Evolutionary conservation across 1,139 yeast genomes (phyloP).

Genomic region (Protomyces inouyei): DNA sequence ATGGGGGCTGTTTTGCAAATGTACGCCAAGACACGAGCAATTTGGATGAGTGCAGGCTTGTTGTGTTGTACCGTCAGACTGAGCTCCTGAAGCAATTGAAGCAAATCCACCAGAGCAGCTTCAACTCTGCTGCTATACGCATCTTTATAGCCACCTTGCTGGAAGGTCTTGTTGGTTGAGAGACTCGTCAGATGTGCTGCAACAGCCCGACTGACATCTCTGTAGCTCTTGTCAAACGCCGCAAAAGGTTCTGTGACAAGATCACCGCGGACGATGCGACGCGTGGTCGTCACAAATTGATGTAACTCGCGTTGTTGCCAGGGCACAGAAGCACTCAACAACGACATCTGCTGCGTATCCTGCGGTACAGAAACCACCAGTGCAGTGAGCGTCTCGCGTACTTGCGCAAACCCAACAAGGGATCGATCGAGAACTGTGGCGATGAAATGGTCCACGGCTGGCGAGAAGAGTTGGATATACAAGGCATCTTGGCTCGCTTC

Average conservation of each 20-base stretch:
- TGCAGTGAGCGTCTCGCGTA: not conserved
- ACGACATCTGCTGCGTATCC: not conserved
- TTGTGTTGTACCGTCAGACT: not conserved
- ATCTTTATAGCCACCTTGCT: not conserved
- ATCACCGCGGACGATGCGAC: slow-evolving; percentile 9
- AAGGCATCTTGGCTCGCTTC: slow-evolving; percentile 9
- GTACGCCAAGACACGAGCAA: not conserved
- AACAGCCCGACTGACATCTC: not conserved
- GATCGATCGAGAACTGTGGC: not conserved
- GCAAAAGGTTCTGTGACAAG: not conserved
- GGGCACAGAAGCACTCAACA: not conserved
- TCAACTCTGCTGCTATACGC: not conserved
- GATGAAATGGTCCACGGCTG: not conserved
- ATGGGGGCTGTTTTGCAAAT: not conserved
- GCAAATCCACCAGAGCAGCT: not conserved
- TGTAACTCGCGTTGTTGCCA: slow-evolving; percentile 11
- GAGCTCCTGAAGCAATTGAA: not conserved
- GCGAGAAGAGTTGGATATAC: not conserved
- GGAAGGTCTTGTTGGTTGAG: not conserved
- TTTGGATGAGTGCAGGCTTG: not conserved
- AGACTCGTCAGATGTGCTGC: not conserved
- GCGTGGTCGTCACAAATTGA: not conserved
- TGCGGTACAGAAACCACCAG: not conserved
- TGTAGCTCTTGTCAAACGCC: not conserved
- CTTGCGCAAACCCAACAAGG: not conserved